Conservation (phyloP, 345 rosid genomes). For the Eucalyptus albens region DNA sequence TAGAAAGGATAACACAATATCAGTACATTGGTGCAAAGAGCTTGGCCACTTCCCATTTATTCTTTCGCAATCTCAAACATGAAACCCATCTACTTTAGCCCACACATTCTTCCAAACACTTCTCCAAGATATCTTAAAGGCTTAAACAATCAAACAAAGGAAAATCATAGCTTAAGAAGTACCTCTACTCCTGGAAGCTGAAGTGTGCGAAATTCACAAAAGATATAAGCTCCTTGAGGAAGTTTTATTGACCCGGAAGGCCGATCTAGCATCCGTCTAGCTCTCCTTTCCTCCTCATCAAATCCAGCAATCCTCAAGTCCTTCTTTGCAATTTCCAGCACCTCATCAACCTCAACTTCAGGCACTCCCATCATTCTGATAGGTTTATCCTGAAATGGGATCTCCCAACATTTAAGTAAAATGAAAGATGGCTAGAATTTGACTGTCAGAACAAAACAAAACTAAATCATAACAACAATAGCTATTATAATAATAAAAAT, state of each 20-base stretch:
- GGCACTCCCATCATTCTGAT: conserved; percentile 93
- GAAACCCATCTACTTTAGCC: background rate
- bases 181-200: conserved; percentile 77
- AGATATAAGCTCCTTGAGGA: conserved; percentile 67
- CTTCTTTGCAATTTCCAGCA: conserved; percentile 31
- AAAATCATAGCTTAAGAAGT: background rate
- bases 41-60: background rate
- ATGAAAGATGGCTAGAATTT: background rate
- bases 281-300: conserved; percentile 79
- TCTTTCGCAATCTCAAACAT: background rate
- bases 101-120: background rate
- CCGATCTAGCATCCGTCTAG: conserved; percentile 25
- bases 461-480: background rate
- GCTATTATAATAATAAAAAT: background rate
- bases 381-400: conserved; percentile 38
- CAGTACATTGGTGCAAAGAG: background rate
- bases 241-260: conserved; percentile 28
- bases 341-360: conserved; percentile 50
- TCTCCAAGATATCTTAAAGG: background rate
- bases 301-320: conserved; percentile 81
- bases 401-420: background rate
- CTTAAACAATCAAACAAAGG: background rate
- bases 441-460: background rate
- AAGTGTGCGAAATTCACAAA: conserved; percentile 75
- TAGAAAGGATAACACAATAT: background rate